Evolutionary conservation across 768 basidiomycete genomes (phyloP).

Genomic region (Arthromyces matolae): DNA sequence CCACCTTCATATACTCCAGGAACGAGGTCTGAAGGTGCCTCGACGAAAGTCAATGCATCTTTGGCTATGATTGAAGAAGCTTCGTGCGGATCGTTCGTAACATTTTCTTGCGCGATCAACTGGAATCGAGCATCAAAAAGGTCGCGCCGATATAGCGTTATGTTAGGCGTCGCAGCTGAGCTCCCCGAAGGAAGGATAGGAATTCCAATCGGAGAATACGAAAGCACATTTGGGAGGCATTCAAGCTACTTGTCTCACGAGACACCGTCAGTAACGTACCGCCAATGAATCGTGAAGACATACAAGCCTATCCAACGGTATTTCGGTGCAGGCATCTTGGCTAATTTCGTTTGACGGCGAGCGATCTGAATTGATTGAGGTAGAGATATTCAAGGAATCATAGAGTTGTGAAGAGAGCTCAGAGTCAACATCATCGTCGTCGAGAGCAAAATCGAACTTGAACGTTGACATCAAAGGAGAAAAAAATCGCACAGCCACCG

Average conservation of each 20-base stretch:
- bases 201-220: constrained; percentile 70
- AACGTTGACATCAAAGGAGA: constrained; percentile 38
- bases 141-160: constrained; percentile 71
- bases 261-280: too few relatives aligned
- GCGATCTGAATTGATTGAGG: background rate
- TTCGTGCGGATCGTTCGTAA: constrained; percentile 17
- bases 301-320: constrained; percentile 25
- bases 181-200: constrained; percentile 28
- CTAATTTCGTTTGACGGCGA: background rate
- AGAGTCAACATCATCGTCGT: constrained; percentile 32
- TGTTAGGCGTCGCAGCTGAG: background rate
- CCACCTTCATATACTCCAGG: constrained; percentile 95
- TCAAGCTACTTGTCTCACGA: constrained; percentile 66
- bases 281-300: constrained; percentile 13
- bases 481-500: constrained; percentile 12
- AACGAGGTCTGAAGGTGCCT: constrained; percentile 85
- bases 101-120: constrained; percentile 55
- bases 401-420: constrained; percentile 10
- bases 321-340: constrained; percentile 29
- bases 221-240: constrained; percentile 67
- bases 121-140: constrained; percentile 97
- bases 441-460: constrained; percentile 68
- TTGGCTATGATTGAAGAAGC: background rate
- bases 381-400: constrained; percentile 5
- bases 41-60: constrained; percentile 54